Percentiles rank a stretch among this genome's conserved stretches.
These are phyloP conservation scores for Syzygium grande DNA, from an alignment of 345 rosid species.

Conservation along the genomic window DNA sequence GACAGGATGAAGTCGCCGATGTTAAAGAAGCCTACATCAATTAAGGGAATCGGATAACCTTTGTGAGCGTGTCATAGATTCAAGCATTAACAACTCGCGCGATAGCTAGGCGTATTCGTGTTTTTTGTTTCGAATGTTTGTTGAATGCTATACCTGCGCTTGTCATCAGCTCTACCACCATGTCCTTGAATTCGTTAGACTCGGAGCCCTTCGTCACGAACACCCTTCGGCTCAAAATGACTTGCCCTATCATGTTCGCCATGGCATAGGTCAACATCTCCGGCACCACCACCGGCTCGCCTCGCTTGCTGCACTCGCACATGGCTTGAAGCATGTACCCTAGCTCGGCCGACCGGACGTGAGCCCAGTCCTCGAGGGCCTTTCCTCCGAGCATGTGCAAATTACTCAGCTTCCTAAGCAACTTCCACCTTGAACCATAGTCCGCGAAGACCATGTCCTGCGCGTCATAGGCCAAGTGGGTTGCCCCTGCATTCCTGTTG, in stretches of 20 bases:
- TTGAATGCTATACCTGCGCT: neutral
- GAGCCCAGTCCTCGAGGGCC: constrained; percentile 45
- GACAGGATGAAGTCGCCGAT: constrained; percentile 59
- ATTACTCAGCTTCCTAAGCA: constrained; percentile 47
- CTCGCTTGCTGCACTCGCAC: constrained; percentile 20
- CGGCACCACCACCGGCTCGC: constrained; percentile 32
- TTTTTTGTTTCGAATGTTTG: neutral
- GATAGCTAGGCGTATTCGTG: neutral
- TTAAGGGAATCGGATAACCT: neutral
- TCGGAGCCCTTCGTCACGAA: constrained; percentile 38
- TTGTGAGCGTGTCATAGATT: neutral
- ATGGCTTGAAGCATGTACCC: constrained; percentile 45
- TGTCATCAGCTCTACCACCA: constrained; percentile 74
- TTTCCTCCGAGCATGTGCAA: constrained; percentile 55
- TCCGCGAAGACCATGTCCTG: constrained; percentile 64
- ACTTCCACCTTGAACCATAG: constrained; percentile 46
- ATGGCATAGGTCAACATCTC: constrained; percentile 42
- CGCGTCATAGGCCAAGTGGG: constrained; percentile 42
- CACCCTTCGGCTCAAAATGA: constrained; percentile 43
- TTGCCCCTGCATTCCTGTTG: constrained; percentile 53
- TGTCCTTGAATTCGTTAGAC: constrained; percentile 55
- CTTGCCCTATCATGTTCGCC: constrained; percentile 61
- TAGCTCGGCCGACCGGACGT: constrained; percentile 21
- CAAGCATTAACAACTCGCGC: neutral
- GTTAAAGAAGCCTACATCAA: constrained; percentile 38